phyloP scores from a whole-genome alignment of 345 rosid species.

The Eucalyptus polyanthemos region DNA sequence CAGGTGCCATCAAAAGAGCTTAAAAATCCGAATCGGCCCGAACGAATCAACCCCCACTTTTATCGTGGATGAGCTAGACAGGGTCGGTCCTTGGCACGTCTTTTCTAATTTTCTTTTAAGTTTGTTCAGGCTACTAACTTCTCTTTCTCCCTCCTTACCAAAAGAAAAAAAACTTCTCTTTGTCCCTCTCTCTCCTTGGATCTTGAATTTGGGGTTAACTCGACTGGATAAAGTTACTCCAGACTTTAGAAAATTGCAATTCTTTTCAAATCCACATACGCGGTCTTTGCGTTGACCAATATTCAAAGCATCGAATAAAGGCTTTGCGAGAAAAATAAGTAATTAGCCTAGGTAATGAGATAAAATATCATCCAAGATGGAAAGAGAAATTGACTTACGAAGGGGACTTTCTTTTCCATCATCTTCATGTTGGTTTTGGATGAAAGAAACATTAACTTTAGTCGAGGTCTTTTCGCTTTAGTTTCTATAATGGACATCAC shows the following conservation, averaged over 20 bases:
- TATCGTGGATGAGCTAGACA: too few relatives aligned
- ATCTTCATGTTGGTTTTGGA: not conserved
- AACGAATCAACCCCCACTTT: too few relatives aligned
- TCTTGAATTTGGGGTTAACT: not conserved
- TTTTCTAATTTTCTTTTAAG: too few relatives aligned
- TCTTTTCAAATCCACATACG: not conserved
- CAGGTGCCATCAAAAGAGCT: too few relatives aligned
- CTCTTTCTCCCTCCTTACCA: too few relatives aligned
- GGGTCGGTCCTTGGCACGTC: too few relatives aligned
- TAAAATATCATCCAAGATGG: not conserved
- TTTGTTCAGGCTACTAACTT: too few relatives aligned
- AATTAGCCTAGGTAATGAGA: not conserved
- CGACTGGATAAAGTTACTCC: not conserved
- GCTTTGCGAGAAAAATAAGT: not conserved
- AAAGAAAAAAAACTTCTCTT: too few relatives aligned
- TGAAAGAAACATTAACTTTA: not conserved
- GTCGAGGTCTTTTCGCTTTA: not conserved
- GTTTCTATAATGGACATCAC: not conserved
- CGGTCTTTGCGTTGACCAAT: not conserved
- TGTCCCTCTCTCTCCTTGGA: not conserved
- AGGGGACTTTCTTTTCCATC: not conserved
- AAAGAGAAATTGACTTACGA: not conserved
- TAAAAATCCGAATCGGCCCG: too few relatives aligned
- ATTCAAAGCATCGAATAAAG: not conserved
- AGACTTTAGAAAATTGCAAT: not conserved